A percentile compares a stretch with the other conserved stretches of the same genome.
Conservation (phyloP, 2,329 filamentous ascomycete genomes). For the Aureobasidium sp. region DNA sequence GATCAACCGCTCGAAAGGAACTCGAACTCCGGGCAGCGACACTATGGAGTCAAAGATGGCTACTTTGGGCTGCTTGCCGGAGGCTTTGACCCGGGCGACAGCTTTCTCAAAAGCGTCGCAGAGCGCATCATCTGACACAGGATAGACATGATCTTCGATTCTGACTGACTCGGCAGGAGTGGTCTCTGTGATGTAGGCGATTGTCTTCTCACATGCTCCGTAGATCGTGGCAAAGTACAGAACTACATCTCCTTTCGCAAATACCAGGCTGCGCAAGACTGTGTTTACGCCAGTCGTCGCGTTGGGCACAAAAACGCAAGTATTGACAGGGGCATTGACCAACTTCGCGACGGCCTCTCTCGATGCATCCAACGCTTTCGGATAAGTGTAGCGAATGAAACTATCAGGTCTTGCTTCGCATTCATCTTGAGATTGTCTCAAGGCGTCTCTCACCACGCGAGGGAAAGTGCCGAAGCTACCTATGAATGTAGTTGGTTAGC, state of each 20-base stretch:
- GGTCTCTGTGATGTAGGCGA: slow-evolving; percentile 66
- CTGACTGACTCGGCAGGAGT: slow-evolving; percentile 44
- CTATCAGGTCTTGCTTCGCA: slow-evolving; percentile 64
- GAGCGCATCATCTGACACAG: slow-evolving; percentile 62
- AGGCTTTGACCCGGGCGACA: slow-evolving; percentile 46
- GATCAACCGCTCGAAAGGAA: slow-evolving; percentile 68
- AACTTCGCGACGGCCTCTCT: slow-evolving; percentile 58
- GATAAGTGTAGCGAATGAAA: slow-evolving; percentile 66
- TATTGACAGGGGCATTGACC: slow-evolving; percentile 58
- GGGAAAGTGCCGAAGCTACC: slow-evolving; percentile 79
- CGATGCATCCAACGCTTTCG: slow-evolving; percentile 55
- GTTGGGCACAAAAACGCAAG: slow-evolving; percentile 72
- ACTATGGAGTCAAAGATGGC: slow-evolving; percentile 76
- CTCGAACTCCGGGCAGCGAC: slow-evolving; percentile 67
- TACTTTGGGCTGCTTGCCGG: slow-evolving; percentile 58
- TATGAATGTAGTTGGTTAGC: slow-evolving; percentile 23
- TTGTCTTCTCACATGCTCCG: slow-evolving; percentile 65
- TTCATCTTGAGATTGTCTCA: slow-evolving; percentile 59
- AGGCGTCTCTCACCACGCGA: slow-evolving; percentile 49
- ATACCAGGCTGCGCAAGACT: slow-evolving; percentile 68
- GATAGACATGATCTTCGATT: slow-evolving; percentile 57
- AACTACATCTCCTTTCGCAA: slow-evolving; percentile 65
- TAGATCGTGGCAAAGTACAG: slow-evolving; percentile 76
- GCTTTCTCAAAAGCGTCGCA: slow-evolving; percentile 53
- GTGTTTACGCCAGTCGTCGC: slow-evolving; percentile 73